These are phyloP conservation scores for Aspergillus heteromorphus DNA, from an alignment of 495 filamentous ascomycete species.

Conservation along the genomic window DNA sequence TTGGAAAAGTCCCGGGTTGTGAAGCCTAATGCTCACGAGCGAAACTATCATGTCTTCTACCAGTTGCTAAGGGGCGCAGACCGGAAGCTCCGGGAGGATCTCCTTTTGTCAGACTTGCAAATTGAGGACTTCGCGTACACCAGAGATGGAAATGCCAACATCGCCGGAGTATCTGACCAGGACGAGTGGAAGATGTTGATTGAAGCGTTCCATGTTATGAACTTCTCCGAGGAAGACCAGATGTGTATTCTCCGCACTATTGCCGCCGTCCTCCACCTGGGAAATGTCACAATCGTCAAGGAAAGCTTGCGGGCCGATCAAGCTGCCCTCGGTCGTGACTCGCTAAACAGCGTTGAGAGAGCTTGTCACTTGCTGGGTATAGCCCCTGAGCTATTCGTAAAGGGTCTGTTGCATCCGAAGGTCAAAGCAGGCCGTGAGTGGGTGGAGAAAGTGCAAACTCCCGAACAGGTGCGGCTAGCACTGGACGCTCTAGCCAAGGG, in stretches of 20 bases:
- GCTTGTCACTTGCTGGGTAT: conserved; percentile 86
- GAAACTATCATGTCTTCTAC: conserved; percentile 98
- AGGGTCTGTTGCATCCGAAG: conserved; percentile 81
- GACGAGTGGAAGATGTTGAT: conserved; percentile 88
- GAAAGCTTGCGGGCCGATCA: conserved; percentile 90
- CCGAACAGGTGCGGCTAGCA: conserved; percentile 86
- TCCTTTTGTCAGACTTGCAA: conserved; percentile 65
- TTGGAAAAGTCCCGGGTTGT: conserved; percentile 96
- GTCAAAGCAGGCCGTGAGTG: conserved; percentile 96
- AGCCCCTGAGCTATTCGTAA: conserved; percentile 73
- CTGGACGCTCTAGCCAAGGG: conserved; percentile 94
- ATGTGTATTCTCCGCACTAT: conserved; percentile 76
- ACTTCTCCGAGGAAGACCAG: conserved; percentile 84
- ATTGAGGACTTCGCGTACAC: conserved; percentile 91
- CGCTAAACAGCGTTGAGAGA: conserved; percentile 62
- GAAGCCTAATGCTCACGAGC: conserved; percentile 74
- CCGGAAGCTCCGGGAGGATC: conserved; percentile 60
- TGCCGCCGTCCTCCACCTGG: conserved; percentile 87
- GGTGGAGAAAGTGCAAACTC: conserved; percentile 97
- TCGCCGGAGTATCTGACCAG: conserved; percentile 81
- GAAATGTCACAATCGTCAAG: conserved; percentile 82
- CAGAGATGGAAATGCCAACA: conserved; percentile 80
- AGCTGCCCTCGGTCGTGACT: conserved; percentile 70
- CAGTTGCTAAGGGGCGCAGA: conserved; percentile 86
- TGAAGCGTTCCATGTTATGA: conserved; percentile 93